Conservation (phyloP, 169 alveolate genomes). For the Plasmodium vinckei region DNA sequence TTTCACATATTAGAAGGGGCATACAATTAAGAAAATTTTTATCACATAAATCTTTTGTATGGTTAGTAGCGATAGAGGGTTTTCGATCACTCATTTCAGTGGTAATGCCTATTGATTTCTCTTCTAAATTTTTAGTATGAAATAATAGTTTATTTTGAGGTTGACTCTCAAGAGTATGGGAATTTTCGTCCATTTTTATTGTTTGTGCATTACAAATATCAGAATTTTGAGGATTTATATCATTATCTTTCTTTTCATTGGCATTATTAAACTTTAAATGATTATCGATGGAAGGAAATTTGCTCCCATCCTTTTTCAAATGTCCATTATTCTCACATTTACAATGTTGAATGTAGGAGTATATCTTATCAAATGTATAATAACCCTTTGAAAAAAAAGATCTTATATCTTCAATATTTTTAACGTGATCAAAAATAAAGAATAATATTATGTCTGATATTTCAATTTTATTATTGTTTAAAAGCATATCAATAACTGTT, state of each 20-base stretch:
- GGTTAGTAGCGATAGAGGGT: background rate
- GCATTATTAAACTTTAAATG: background rate
- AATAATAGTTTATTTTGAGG: background rate
- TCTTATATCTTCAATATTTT: conserved; percentile 40
- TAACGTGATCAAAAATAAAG: conserved; percentile 56
- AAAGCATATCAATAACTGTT: conserved; percentile 54
- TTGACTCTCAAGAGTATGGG: background rate
- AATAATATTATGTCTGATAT: conserved; percentile 60
- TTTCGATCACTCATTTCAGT: background rate
- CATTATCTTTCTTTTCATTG: background rate
- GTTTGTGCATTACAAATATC: background rate
- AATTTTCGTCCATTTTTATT: background rate
- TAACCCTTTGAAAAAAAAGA: conserved; percentile 31
- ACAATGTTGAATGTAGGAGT: conserved; percentile 24
- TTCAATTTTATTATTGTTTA: conserved; percentile 31
- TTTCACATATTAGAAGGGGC: background rate
- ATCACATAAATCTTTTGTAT: background rate
- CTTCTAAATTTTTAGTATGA: background rate
- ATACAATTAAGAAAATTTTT: no score
- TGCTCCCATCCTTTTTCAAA: conserved; percentile 10
- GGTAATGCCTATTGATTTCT: background rate
- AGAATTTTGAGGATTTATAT: background rate
- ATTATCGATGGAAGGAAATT: conserved; percentile 1
- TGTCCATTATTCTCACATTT: background rate
- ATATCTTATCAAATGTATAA: conserved; percentile 52